A percentile compares a stretch with the other conserved stretches of the same genome.
Conservation (phyloP, 768 basidiomycete genomes). For the Suillus discolor region DNA sequence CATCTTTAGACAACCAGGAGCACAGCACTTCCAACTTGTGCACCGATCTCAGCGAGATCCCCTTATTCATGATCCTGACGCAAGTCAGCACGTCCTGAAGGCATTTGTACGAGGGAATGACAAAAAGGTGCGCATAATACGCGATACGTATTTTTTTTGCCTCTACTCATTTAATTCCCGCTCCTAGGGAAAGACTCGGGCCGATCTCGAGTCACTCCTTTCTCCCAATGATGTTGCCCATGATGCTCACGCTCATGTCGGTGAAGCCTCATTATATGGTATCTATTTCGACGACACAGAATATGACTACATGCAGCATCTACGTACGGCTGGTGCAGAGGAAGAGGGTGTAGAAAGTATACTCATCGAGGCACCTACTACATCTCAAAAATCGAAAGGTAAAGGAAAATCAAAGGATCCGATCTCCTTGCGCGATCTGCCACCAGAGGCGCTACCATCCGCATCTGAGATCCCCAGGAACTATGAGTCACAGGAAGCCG, state of each 20-base stretch:
- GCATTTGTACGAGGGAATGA: slow-evolving; percentile 72
- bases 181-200: slow-evolving; percentile 74
- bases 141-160: background rate
- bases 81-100: slow-evolving; percentile 87
- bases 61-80: slow-evolving; percentile 90
- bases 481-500: slow-evolving; percentile 73
- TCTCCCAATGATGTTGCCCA: slow-evolving; percentile 49
- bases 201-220: slow-evolving; percentile 71
- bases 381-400: slow-evolving; percentile 38
- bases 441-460: slow-evolving; percentile 74
- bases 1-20: slow-evolving; percentile 86
- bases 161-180: slow-evolving; percentile 26
- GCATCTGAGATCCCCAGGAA: slow-evolving; percentile 70
- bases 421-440: slow-evolving; percentile 59
- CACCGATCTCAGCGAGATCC: slow-evolving; percentile 96
- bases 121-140: slow-evolving; percentile 53
- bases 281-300: slow-evolving; percentile 94
- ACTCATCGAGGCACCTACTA: slow-evolving; percentile 73
- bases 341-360: slow-evolving; percentile 83
- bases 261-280: slow-evolving; percentile 89
- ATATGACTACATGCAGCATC: slow-evolving; percentile 99
- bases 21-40: slow-evolving; percentile 95
- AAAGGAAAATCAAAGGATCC: slow-evolving; percentile 40
- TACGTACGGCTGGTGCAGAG: slow-evolving; percentile 73
- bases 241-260: slow-evolving; percentile 59